These are phyloP conservation scores for Dipteronia sinensis DNA, from an alignment of 345 rosid species.

Conservation along the genomic window DNA sequence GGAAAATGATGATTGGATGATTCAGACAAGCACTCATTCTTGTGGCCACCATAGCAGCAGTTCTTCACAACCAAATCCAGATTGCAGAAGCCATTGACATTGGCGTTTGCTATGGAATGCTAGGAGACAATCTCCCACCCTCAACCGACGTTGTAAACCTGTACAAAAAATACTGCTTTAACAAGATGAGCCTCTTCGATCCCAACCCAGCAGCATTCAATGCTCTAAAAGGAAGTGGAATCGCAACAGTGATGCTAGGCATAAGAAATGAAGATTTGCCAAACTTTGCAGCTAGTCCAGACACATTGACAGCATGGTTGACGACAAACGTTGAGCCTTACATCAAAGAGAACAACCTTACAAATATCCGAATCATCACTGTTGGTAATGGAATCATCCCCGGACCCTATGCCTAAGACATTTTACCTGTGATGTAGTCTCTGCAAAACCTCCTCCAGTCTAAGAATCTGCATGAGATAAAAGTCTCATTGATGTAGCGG, in stretches of 20 bases:
- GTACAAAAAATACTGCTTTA: not conserved
- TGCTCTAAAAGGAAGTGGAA: slow-evolving; percentile 7
- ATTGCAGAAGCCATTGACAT: not conserved
- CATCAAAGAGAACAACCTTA: not conserved
- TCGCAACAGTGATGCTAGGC: slow-evolving; percentile 1
- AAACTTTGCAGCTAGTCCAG: slow-evolving; percentile 11
- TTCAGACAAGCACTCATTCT: not conserved
- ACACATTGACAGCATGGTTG: slow-evolving; percentile 11
- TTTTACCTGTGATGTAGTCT: slow-evolving; percentile 8
- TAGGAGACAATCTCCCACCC: slow-evolving; percentile 16
- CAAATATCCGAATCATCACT: not conserved
- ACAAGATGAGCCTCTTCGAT: slow-evolving; percentile 16
- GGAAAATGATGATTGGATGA: not conserved
- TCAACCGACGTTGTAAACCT: slow-evolving; percentile 17
- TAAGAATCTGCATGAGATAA: not conserved
- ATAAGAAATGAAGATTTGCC: slow-evolving; percentile 18
- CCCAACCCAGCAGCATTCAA: slow-evolving; percentile 16
- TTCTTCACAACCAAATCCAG: not conserved
- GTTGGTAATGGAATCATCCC: slow-evolving; percentile 26
- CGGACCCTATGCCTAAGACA: not conserved
- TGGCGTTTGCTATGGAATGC: no score
- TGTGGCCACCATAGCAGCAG: not conserved
- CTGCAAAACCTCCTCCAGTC: not conserved
- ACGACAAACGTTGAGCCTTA: slow-evolving; percentile 5
- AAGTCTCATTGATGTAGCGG: no score